phyloP scores from a whole-genome alignment of 1,284 basidiomycete species.

The Exobasidium cylindrosporum region DNA sequence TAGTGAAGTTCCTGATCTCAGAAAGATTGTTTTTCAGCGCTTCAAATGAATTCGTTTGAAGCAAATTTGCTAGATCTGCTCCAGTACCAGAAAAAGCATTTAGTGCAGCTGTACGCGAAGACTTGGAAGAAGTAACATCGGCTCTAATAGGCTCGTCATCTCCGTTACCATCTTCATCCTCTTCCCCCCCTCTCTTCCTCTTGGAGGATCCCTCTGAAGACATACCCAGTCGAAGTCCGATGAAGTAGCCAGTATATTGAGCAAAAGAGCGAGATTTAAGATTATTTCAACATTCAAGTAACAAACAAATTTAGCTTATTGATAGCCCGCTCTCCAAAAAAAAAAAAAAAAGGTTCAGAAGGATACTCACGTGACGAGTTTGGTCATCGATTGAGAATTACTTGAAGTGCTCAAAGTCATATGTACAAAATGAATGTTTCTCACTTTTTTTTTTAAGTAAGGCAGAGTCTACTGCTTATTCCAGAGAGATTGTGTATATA shows the following conservation, averaged over 20 bases:
- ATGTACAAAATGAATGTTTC: too few species aligned
- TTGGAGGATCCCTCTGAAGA: neutral
- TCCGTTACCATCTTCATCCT: constrained; percentile 4
- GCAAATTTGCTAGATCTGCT: constrained; percentile 5
- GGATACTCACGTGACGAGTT: too few species aligned
- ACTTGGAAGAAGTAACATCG: neutral
- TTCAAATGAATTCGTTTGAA: constrained; percentile 8
- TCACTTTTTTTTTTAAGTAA: too few species aligned
- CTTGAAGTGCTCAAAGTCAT: too few species aligned
- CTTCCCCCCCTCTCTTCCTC: neutral
- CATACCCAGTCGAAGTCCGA: neutral
- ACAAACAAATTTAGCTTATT: too few species aligned
- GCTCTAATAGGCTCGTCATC: neutral
- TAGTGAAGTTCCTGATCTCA: neutral
- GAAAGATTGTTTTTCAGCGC: neutral
- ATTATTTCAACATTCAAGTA: too few species aligned
- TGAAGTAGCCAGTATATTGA: neutral
- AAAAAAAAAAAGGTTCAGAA: too few species aligned
- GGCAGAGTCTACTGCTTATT: too few species aligned
- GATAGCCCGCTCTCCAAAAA: too few species aligned
- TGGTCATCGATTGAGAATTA: too few species aligned
- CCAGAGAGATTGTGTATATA: too few species aligned
- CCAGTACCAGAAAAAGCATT: constrained; percentile 1
- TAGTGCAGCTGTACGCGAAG: neutral
- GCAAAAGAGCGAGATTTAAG: too few species aligned